Evolutionary conservation across 108 stramenopile genomes (phyloP).

Genomic region (Poteriospumella lacustris): DNA sequence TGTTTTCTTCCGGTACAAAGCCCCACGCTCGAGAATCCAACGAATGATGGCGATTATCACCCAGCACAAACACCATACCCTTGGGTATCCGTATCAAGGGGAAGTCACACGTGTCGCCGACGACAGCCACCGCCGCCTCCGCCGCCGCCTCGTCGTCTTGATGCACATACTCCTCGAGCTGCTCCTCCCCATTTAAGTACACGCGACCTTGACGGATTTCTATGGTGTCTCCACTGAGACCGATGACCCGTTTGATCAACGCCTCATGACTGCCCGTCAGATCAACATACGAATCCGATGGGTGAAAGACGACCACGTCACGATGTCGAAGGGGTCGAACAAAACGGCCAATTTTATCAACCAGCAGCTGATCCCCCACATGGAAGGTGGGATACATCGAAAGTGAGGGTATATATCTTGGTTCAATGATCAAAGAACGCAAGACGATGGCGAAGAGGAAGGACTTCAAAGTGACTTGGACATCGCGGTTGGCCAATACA

Average conservation of each 20-base stretch:
- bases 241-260: conserved; percentile 89
- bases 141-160: conserved; percentile 71
- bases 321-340: conserved; percentile 71
- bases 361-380: conserved; percentile 88
- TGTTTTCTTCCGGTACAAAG: conserved; percentile 53
- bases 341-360: conserved; percentile 86
- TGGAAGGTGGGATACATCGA: conserved; percentile 95
- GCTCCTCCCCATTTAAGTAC: conserved; percentile 74
- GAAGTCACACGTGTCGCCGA: too few relatives aligned
- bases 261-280: conserved; percentile 55
- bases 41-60: conserved; percentile 84
- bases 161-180: conserved; percentile 78
- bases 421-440: conserved; percentile 78
- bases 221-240: conserved; percentile 81
- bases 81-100: conserved; percentile 73
- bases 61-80: conserved; percentile 64
- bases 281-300: conserved; percentile 64
- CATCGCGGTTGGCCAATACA: too few relatives aligned
- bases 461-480: neutral
- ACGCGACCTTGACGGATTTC: conserved; percentile 71
- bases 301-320: conserved; percentile 92
- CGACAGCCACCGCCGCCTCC: too few relatives aligned
- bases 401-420: conserved; percentile 81
- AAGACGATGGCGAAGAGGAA: conserved; percentile 54
- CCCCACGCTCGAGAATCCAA: conserved; percentile 85